Conservation (phyloP, 768 basidiomycete species). For the Mycena leptocephala region DNA sequence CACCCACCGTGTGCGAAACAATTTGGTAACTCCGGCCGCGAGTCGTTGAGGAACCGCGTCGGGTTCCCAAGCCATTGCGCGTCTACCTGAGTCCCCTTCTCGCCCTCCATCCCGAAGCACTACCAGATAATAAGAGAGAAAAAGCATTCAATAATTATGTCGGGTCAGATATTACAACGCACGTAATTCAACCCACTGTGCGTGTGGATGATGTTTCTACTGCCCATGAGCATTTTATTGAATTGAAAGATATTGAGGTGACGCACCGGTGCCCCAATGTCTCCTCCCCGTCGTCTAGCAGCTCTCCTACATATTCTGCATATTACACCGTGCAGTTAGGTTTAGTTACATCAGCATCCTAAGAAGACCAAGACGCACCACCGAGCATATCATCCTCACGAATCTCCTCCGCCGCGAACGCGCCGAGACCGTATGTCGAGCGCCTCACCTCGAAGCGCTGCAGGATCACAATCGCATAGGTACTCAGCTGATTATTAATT, state of each 20-base stretch:
- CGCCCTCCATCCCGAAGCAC: not conserved
- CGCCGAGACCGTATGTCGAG: slow-evolving; percentile 16
- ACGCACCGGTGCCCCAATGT: not conserved
- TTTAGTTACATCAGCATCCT: not conserved
- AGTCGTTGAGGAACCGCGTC: slow-evolving; percentile 32
- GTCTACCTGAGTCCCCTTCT: not conserved
- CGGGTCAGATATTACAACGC: not conserved
- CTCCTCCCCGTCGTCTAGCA: not conserved
- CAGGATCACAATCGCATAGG: not conserved
- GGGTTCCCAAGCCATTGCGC: slow-evolving; percentile 31
- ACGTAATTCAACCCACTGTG: slow-evolving; percentile 18
- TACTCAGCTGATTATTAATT: not conserved
- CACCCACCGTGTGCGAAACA: slow-evolving; percentile 6
- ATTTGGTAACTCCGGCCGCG: slow-evolving; percentile 12
- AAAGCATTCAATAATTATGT: not conserved
- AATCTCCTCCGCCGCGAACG: slow-evolving; percentile 15
- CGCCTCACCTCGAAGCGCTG: not conserved
- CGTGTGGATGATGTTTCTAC: not conserved
- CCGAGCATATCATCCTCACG: not conserved
- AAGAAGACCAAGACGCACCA: not conserved
- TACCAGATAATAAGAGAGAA: too few species aligned
- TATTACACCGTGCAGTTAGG: not conserved
- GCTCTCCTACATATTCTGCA: slow-evolving; percentile 27
- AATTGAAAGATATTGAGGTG: not conserved
- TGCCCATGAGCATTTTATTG: not conserved